A percentile compares a stretch with the other conserved stretches of the same genome.
Conservation (phyloP, 2,329 filamentous ascomycete genomes). For the Calonectria montana region DNA sequence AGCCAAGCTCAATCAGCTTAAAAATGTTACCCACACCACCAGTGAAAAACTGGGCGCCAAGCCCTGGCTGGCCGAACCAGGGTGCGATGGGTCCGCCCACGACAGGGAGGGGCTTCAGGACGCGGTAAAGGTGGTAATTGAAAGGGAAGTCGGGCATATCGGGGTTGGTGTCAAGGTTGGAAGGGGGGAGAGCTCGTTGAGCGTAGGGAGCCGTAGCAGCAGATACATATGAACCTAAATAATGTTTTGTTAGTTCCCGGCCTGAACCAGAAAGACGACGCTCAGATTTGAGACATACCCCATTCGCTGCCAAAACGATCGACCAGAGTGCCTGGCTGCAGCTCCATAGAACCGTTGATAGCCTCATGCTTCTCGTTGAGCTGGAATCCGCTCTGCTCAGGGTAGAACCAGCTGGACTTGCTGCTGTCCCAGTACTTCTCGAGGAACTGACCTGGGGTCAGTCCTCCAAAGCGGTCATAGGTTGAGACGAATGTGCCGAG, state of each 20-base stretch:
- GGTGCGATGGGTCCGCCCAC: conserved; percentile 57
- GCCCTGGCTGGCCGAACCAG: conserved; percentile 63
- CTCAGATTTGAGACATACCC: neutral
- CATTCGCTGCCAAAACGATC: conserved; percentile 2
- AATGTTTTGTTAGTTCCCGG: neutral
- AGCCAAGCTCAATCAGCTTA: conserved; percentile 22
- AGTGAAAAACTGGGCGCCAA: conserved; percentile 49
- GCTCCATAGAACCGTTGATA: neutral
- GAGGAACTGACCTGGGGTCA: conserved; percentile 25
- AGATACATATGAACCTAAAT: conserved; percentile 37
- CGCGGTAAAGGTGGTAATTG: conserved; percentile 61
- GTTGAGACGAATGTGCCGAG: neutral
- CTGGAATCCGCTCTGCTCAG: conserved; percentile 19
- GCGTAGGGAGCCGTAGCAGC: conserved; percentile 59
- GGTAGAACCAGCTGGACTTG: conserved; percentile 22
- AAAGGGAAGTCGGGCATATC: conserved; percentile 50
- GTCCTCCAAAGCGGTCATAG: conserved; percentile 30
- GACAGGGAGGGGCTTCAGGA: conserved; percentile 53
- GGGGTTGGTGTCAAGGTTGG: conserved; percentile 53
- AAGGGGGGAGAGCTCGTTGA: conserved; percentile 58
- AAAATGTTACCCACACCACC: conserved; percentile 41
- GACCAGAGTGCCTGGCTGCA: neutral
- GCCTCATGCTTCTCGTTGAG: neutral
- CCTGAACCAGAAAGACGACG: neutral
- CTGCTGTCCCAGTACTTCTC: conserved; percentile 23